Evolutionary conservation across 495 filamentous ascomycete genomes (phyloP), one percentile per base, ranked within the genome.

Genomic region (Apodospora peruviana): DNA sequence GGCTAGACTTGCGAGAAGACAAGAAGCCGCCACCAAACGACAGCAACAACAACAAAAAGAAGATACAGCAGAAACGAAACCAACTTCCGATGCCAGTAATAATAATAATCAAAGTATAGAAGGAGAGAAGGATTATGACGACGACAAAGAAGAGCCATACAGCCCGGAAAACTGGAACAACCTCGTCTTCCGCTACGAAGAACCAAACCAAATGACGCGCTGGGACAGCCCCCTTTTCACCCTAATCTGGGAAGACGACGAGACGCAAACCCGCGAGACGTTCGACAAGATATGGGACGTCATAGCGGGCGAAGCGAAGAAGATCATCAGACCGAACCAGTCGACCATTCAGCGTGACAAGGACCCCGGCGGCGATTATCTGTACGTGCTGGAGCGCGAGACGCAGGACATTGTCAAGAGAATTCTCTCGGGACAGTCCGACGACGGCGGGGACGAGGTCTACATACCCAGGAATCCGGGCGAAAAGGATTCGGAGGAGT

Each of bases 161-260:
- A 72, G 76, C 4, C 62, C 72, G 0, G 78, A 82, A 3, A 82
- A 88, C 53, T 89, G 94, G 72, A 86, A 95, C 59, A 95, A 96
- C 65, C 80, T 98, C 16, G 83, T 96, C 40, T 95, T 91, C 61
- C 82, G 93, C 40, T 96, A 95, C 64, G 93, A 98, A 67, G 93
- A 97, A 70, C 93, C 93, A 12, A 95, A 91, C 70, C 84, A 86
- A 42, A 91, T 96, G 86, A 87, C 80, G 14, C 78, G 93, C 40
- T 98, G 93, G 93, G 93, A 98, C 64, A 87, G 84, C 53, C 93
- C 93, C 4, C 76, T 96, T 18, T 97, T 96, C 71, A 91, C 90
- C 8, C 82, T 96, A 0, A 80, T 87, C 10, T 90, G 82, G 74
- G 78, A 84, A 11, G 93, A 98, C 61, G 71, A 76, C 34, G 78